Base-by-base conservation (phyloP, 805 yeast species). In the Nakazawaea peltata region DNA sequence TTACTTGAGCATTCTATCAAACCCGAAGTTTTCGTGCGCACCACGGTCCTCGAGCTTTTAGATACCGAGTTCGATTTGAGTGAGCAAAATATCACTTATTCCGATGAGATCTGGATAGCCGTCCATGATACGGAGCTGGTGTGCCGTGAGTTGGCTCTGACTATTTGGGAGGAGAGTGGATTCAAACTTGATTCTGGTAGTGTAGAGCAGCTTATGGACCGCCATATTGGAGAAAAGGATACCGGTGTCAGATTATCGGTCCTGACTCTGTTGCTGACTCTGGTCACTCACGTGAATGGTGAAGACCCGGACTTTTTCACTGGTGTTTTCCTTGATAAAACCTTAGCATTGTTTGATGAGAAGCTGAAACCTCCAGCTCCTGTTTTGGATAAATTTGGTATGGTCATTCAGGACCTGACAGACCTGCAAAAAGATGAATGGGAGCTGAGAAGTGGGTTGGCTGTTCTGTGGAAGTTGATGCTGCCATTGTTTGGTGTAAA, bases 391-490 rank as follows among this genome's bases (percentile, higher is more conserved):
- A 79, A 74, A 44, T 88, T 71, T 53, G 97, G 97, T 2, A 65
- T 88, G 44, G 75, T 77, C 4, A 67, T 82, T 30, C 77, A 81
- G 45, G 53, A 78, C 1, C 67, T 80, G 0, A 57, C 69, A 14
- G 31, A 33, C 14, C 74, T 67, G 14, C 76, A 74, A 46, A 73
- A 68, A 43, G 97, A 87, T 48, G 65, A 74, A 3, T 88, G 96
- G 94, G 92, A 83, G 50, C 71, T 69, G 24, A 69, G 98, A 51
- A 74, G 88, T 43, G 94, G 96, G 19, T 65, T 80, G 39, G 94
- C 96, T 0, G 58, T 78, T 16, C 57, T 87, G 0, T 56, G 87
- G 36, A 71, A 72, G 41, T 65, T 70, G 28, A 56, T 81, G 23
- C 69, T 85, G 1, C 65, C 75, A 0, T 45, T 58, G 19, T 60